These are phyloP conservation scores for Pichia kudriavzevii DNA, from an alignment of 1,139 yeast species.

Conservation along the genomic window DNA sequence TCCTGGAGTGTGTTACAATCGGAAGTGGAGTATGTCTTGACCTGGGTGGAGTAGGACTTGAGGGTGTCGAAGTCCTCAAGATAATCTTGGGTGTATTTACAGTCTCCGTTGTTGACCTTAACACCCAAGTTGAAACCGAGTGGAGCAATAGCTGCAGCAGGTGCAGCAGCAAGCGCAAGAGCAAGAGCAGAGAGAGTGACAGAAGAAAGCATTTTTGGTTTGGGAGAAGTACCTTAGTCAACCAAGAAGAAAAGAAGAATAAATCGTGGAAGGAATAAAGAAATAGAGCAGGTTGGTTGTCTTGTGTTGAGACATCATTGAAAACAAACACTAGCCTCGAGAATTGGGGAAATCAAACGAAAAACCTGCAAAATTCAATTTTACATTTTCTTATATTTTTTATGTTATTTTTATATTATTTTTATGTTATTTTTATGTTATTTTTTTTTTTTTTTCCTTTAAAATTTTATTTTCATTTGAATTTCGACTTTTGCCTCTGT, in stretches of 20 bases:
- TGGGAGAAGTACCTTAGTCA: conserved; percentile 7
- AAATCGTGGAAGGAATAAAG: conserved; percentile 16
- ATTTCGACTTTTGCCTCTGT: too few relatives aligned
- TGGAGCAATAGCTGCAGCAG: conserved; percentile 14
- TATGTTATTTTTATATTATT: too few relatives aligned
- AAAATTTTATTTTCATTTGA: too few relatives aligned
- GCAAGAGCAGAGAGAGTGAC: conserved; percentile 25
- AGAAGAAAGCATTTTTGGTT: conserved; percentile 24
- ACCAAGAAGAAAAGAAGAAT: conserved; percentile 16
- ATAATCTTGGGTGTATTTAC: conserved; percentile 67
- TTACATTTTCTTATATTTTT: too few relatives aligned
- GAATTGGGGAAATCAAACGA: too few relatives aligned
- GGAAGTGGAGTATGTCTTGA: conserved; percentile 79
- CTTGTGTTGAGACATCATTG: too few relatives aligned
- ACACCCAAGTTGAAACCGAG: conserved; percentile 71
- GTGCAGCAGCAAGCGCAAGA: conserved; percentile 25
- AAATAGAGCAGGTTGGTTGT: too few relatives aligned
- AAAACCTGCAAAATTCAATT: too few relatives aligned
- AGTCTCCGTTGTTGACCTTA: conserved; percentile 56
- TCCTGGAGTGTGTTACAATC: conserved; percentile 80
- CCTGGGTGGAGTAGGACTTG: conserved; percentile 47
- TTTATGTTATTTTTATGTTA: too few relatives aligned
- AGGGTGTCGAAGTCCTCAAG: conserved; percentile 52
- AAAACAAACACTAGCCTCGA: too few relatives aligned
- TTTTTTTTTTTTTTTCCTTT: too few relatives aligned